Evolutionary conservation across 352 stramenopile species (phyloP), one percentile per base, ranked within the genome.

Genomic region (Phytophthora pluvialis): DNA sequence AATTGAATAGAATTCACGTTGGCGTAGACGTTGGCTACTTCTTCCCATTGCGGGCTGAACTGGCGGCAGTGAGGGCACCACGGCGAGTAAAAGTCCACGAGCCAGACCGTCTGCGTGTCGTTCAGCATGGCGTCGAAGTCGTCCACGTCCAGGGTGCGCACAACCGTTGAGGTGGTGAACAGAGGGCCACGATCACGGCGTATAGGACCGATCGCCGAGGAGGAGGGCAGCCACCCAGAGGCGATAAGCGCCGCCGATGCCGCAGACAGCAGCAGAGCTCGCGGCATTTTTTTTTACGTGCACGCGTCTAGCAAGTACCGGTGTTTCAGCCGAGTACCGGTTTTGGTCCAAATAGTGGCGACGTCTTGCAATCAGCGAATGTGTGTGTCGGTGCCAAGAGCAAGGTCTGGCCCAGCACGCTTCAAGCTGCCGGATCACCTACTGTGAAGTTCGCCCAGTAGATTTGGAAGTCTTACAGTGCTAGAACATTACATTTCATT

Each of bases 71-170:
- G 83, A 43, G 83, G 83, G 48, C 85, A 94, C 83, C 81, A 92
- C 12, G 85, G 85, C 26, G 83, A 81, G 67, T 94, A 92, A 60
- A 92, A 94, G 64, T 94, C 80, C 50, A 92, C 77, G 43, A 91
- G 38, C 83, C 83, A 92, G 21, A 90, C 78, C 28, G 78, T 74
- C 40, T 82, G 44, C 13, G 80, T 78, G 36, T 64, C 64, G 64
- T 85, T 87, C 46, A 77, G 42, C 47, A 83, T 70, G 32, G 70
- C 45, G 33, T 70, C 61, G 52, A 75, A 90, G 38, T 49, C 70
- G 43, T 58, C 56, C 28, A 49, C 46, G 43, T 78, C 68, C 10
- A 89, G 33, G 4, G 55, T 55, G 26, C 39, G 64, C 33, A 75
- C 62, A 10, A 56, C n/a, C 32, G 49, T 51, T 4, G 62, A 69